phyloP scores from a whole-genome alignment of 2,329 filamentous ascomycete species.

The Salinomyces thailandicus region DNA sequence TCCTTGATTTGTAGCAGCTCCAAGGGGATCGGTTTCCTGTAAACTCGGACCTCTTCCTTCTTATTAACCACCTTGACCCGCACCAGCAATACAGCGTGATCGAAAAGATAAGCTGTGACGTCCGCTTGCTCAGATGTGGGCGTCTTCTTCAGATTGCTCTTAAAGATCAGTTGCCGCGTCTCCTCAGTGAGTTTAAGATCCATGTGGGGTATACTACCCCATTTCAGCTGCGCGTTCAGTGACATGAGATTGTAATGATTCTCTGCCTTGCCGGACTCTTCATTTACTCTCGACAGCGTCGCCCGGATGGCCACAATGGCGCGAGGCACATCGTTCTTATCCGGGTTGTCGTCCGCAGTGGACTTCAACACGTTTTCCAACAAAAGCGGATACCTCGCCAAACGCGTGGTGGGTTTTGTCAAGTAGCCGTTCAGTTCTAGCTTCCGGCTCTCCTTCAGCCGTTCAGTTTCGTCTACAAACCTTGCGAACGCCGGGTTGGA shows the following conservation, averaged over 20 bases:
- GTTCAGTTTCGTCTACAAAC: slow-evolving; percentile 93
- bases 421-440: slow-evolving; percentile 94
- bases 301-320: slow-evolving; percentile 80
- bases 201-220: slow-evolving; percentile 78
- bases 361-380: slow-evolving; percentile 87
- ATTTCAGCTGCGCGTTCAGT: slow-evolving; percentile 83
- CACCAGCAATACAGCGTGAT: slow-evolving; percentile 87
- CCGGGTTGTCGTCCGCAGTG: slow-evolving; percentile 77
- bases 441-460: slow-evolving; percentile 91
- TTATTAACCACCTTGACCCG: slow-evolving; percentile 87
- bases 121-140: slow-evolving; percentile 72
- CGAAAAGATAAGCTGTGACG: slow-evolving; percentile 90
- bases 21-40: slow-evolving; percentile 86
- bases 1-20: slow-evolving; percentile 88
- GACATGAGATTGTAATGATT: slow-evolving; percentile 94
- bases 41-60: slow-evolving; percentile 87
- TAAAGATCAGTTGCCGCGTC: slow-evolving; percentile 84
- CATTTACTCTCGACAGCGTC: slow-evolving; percentile 77
- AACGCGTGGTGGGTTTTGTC: slow-evolving; percentile 90
- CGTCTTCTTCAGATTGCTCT: slow-evolving; percentile 85
- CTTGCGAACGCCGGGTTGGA: slow-evolving; percentile 74
- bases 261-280: slow-evolving; percentile 92
- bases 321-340: slow-evolving; percentile 85
- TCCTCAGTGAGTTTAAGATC: slow-evolving; percentile 92
- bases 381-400: slow-evolving; percentile 86